Conservation (phyloP, 331 rosid species). For the Stylosanthes scabra region DNA sequence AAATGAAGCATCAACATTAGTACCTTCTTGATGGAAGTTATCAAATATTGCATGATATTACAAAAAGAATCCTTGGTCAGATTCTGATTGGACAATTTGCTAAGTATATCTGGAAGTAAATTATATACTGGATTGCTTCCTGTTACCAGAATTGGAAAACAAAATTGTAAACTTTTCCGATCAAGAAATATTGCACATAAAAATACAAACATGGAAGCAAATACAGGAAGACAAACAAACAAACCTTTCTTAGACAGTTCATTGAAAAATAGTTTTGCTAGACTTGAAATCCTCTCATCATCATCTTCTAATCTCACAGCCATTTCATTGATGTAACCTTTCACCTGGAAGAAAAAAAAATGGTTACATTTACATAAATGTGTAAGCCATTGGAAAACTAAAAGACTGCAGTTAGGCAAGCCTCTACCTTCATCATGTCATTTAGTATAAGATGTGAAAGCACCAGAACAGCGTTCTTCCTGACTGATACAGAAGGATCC, state of each 20-base stretch:
- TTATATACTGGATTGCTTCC: slow-evolving; percentile 96
- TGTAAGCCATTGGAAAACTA: slow-evolving; percentile 30
- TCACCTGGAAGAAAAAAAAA: slow-evolving; percentile 63
- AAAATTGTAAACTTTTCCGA: slow-evolving; percentile 13
- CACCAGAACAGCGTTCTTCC: slow-evolving; percentile 98
- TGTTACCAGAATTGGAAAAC: slow-evolving; percentile 42
- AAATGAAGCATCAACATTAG: slow-evolving; percentile 25
- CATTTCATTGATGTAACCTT: slow-evolving; percentile 96
- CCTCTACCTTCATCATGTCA: slow-evolving; percentile 97
- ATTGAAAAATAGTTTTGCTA: slow-evolving; percentile 84
- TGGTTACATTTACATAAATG: slow-evolving; percentile 45
- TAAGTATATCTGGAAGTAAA: slow-evolving; percentile 95
- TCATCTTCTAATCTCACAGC: slow-evolving; percentile 88
- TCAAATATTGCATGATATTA: slow-evolving; percentile 94
- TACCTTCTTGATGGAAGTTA: slow-evolving; percentile 97
- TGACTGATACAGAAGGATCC: slow-evolving; percentile 79
- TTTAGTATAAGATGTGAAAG: slow-evolving; percentile 97
- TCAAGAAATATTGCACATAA: slow-evolving; percentile 8
- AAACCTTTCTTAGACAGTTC: slow-evolving; percentile 98
- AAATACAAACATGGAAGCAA: slow-evolving; percentile 37
- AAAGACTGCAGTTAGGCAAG: neutral
- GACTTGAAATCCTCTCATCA: slow-evolving; percentile 86
- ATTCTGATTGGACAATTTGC: slow-evolving; percentile 83
- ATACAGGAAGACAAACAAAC: neutral
- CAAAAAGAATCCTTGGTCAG: slow-evolving; percentile 79